These are phyloP conservation scores for Rhizophagus prolifer DNA, from an alignment of 192 early-diverging fungal genomes.

Conservation along the genomic window DNA sequence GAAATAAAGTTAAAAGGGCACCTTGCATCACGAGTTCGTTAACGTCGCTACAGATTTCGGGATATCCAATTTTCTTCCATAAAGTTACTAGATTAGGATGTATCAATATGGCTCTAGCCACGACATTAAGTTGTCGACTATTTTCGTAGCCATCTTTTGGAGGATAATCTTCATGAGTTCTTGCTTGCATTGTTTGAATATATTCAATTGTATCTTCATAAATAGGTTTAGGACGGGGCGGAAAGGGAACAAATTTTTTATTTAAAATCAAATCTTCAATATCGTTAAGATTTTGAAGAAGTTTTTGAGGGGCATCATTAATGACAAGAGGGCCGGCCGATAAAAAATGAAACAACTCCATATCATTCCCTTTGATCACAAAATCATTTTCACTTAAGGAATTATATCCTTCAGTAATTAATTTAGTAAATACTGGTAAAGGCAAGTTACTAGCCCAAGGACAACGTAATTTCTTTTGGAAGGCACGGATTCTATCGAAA, in stretches of 20 bases:
- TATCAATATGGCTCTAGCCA: neutral
- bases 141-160: neutral
- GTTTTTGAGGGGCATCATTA: neutral
- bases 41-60: conserved; percentile 10
- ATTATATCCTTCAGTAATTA: neutral
- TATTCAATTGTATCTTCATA: neutral
- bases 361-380: conserved; percentile 10
- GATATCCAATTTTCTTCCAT: conserved; percentile 4
- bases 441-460: conserved; percentile 4
- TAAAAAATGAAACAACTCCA: conserved; percentile 18
- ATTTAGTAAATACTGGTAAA: neutral
- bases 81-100: neutral
- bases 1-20: neutral
- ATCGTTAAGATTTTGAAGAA: neutral
- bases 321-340: neutral
- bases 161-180: neutral
- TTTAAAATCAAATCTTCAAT: conserved; percentile 6
- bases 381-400: neutral
- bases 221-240: conserved; percentile 3
- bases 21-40: conserved; percentile 28
- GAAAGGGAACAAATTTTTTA: conserved; percentile 2
- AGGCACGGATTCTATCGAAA: neutral
- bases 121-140: conserved; percentile 6
- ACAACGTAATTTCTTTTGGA: neutral
- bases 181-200: neutral